phyloP scores from a whole-genome alignment of 2,329 filamentous ascomycete species.

The Pseudocercospora cruenta region DNA sequence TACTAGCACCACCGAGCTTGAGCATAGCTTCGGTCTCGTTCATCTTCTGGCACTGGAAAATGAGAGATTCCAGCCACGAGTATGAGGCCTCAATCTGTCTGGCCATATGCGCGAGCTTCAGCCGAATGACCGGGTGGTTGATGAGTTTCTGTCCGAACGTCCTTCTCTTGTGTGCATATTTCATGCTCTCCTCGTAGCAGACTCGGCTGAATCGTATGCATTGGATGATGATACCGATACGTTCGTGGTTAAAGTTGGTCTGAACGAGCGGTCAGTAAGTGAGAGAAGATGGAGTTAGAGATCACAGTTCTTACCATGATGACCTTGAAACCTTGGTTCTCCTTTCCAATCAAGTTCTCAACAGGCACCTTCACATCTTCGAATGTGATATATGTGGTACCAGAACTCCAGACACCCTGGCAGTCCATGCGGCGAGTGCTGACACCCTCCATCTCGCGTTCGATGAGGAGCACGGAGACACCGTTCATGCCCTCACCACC shows the following conservation, averaged over 20 bases:
- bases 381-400: conserved; percentile 96
- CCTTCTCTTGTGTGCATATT: conserved; percentile 94
- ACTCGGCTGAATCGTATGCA: conserved; percentile 93
- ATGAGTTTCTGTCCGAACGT: conserved; percentile 97
- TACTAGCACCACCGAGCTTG: conserved; percentile 77
- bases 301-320: conserved; percentile 99
- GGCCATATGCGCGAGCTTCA: conserved; percentile 96
- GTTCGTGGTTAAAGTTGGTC: conserved; percentile 99
- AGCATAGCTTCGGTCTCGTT: conserved; percentile 94
- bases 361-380: conserved; percentile 99
- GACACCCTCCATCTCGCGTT: conserved; percentile 81
- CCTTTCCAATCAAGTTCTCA: conserved; percentile 97
- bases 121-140: conserved; percentile 81
- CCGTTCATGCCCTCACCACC: conserved; percentile 83
- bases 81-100: conserved; percentile 97
- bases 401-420: conserved; percentile 93
- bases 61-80: conserved; percentile 92
- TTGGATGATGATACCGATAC: conserved; percentile 98
- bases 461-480: conserved; percentile 86
- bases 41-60: conserved; percentile 94
- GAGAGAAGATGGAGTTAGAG: conserved; percentile 67
- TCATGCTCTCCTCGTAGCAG: conserved; percentile 94
- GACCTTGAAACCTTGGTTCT: conserved; percentile 97
- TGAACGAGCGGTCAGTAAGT: background rate
- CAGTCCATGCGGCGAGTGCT: conserved; percentile 96